These are phyloP conservation scores for Ammopiptanthus mongolicus DNA, from an alignment of 306 rosid genomes.

Conservation along the genomic window DNA sequence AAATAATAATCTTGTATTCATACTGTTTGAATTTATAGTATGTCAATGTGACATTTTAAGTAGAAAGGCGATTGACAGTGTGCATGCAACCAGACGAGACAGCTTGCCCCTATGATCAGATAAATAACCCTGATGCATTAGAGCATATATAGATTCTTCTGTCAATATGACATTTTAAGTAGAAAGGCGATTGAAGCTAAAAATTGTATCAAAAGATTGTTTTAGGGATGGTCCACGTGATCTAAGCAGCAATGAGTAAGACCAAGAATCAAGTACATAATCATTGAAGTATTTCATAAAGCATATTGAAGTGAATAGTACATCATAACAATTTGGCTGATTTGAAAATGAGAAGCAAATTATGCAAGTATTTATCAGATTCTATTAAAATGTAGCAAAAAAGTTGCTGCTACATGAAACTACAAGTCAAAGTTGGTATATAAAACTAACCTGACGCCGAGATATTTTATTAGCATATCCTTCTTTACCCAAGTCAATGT, in stretches of 20 bases:
- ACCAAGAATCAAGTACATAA: not conserved
- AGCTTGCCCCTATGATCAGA: not conserved
- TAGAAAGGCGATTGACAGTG: not conserved
- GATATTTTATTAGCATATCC: conserved; percentile 70
- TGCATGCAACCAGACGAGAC: not conserved
- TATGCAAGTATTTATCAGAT: conserved; percentile 9
- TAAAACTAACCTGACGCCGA: conserved; percentile 75
- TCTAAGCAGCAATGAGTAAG: not conserved
- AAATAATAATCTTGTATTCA: not conserved
- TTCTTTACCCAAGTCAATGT: conserved; percentile 86
- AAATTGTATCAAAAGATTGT: not conserved
- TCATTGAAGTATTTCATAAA: not conserved
- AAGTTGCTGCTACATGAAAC: not conserved
- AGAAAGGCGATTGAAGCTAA: conserved; percentile 17
- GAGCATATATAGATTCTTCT: conserved; percentile 7
- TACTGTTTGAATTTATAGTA: not conserved
- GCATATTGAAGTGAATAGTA: conserved; percentile 12
- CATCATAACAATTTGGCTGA: not conserved
- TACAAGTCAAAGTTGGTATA: not conserved
- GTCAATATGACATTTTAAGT: too few relatives aligned
- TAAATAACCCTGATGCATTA: not conserved
- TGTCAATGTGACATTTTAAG: conserved; percentile 2
- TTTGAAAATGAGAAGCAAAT: not conserved
- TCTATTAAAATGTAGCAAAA: conserved; percentile 13
- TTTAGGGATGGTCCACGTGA: not conserved